Conservation (phyloP, 305 asterid genomes). For the Petunia hybrid region DNA sequence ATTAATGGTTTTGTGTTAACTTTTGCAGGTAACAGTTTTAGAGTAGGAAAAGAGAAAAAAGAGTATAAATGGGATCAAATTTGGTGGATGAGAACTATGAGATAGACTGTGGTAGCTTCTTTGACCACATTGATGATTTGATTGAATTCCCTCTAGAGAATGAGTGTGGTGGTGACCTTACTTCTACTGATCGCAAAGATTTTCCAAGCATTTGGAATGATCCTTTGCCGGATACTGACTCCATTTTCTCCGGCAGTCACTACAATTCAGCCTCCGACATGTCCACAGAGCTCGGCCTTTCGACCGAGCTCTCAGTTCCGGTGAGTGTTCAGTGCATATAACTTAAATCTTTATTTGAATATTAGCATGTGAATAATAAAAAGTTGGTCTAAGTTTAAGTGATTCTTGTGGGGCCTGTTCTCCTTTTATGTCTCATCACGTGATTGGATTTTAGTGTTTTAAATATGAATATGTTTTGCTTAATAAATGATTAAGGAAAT, state of each 20-base stretch:
- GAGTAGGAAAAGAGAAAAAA: not conserved
- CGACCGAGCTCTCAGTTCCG: constrained; percentile 90
- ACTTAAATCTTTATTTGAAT: not conserved
- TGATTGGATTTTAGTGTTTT: not conserved
- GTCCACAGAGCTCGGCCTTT: constrained; percentile 66
- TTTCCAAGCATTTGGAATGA: constrained; percentile 78
- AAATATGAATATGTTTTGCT: constrained; percentile 17
- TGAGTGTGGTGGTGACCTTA: constrained; percentile 54
- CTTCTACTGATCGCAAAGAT: constrained; percentile 59
- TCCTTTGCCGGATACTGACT: constrained; percentile 56
- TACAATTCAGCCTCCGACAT: constrained; percentile 59
- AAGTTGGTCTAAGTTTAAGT: not conserved
- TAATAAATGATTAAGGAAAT: constrained; percentile 12
- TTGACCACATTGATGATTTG: constrained; percentile 92
- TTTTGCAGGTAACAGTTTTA: constrained; percentile 38
- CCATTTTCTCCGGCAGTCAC: constrained; percentile 55
- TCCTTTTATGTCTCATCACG: not conserved
- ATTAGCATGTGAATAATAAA: not conserved
- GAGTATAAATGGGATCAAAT: constrained; percentile 59
- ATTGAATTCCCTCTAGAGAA: constrained; percentile 82
- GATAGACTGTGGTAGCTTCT: constrained; percentile 78
- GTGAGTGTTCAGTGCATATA: constrained; percentile 47
- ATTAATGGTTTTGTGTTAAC: constrained; percentile 31
- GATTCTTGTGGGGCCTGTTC: not conserved
- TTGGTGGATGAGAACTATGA: constrained; percentile 54